Conservation (phyloP, 225 moss, liverwort and hornwort species). For the Pseudoscleropodium purum region DNA sequence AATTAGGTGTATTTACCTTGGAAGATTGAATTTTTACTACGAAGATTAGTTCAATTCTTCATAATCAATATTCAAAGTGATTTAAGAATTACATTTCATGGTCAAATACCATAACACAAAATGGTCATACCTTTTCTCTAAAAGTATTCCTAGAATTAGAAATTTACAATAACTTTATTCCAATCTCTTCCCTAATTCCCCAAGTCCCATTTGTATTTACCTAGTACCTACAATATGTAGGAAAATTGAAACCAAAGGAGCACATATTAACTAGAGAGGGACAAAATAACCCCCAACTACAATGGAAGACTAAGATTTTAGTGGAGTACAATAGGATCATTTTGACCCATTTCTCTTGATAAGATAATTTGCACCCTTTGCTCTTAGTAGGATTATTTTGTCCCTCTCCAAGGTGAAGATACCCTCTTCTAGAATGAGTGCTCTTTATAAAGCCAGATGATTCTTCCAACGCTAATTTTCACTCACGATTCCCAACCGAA, state of each 20-base stretch:
- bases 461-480: not conserved
- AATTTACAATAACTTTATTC: not conserved
- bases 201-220: rapidly evolving
- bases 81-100: not conserved
- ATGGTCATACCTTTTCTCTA: not conserved
- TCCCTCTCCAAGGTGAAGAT: not conserved
- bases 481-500: not conserved
- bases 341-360: not conserved
- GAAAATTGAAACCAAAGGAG: not conserved
- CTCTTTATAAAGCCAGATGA: not conserved
- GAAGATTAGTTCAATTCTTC: no score
- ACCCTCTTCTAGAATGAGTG: rapidly evolving
- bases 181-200: not conserved
- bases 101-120: not conserved
- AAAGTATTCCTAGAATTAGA: not conserved
- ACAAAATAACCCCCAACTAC: not conserved
- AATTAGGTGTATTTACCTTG: not conserved
- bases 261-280: not conserved
- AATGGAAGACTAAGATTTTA: not conserved
- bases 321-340: no score
- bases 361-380: not conserved
- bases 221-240: no score
- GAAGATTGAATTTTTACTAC: not conserved
- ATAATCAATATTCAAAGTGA: not conserved
- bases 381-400: rapidly evolving